These are phyloP conservation scores for Marasmius fiardii DNA, from an alignment of 1,284 basidiomycete genomes.

Conservation along the genomic window DNA sequence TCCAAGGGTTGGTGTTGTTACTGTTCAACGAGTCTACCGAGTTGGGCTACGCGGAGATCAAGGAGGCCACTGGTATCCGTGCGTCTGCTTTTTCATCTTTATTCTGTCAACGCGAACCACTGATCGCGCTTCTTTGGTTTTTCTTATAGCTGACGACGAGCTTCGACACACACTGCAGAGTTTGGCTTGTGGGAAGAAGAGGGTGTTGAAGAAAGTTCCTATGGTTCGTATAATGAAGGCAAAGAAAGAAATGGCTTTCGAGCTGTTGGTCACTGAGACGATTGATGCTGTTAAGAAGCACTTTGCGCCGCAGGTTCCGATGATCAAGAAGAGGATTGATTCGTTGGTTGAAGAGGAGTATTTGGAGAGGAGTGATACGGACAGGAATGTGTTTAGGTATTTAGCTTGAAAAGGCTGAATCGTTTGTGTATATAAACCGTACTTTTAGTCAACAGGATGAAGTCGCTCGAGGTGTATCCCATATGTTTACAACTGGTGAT, in stretches of 20 bases:
- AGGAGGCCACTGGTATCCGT: slow-evolving; percentile 76
- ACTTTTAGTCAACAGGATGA: too few species aligned
- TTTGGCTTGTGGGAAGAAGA: slow-evolving; percentile 87
- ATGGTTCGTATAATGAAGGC: slow-evolving; percentile 91
- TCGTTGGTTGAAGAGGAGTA: slow-evolving; percentile 86
- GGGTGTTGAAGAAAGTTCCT: slow-evolving; percentile 83
- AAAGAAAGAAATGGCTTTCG: slow-evolving; percentile 75
- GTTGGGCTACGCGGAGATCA: slow-evolving; percentile 68
- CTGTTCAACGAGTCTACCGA: slow-evolving; percentile 79
- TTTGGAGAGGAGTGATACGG: slow-evolving; percentile 70
- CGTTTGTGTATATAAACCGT: not conserved
- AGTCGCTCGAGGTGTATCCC: too few species aligned
- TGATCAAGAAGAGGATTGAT: slow-evolving; percentile 85
- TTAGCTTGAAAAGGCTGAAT: slow-evolving; percentile 57
- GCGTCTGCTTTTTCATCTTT: slow-evolving; percentile 22
- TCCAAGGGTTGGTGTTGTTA: slow-evolving; percentile 86
- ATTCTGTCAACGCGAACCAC: not conserved
- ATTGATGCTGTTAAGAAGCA: slow-evolving; percentile 80
- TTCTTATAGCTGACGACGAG: slow-evolving; percentile 62
- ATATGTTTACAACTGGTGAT: too few species aligned
- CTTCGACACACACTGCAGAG: slow-evolving; percentile 87
- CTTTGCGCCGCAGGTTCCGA: slow-evolving; percentile 68
- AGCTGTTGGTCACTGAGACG: too few species aligned
- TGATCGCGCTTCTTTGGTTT: not conserved
- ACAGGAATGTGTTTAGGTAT: slow-evolving; percentile 73